Conservation (phyloP, 2,329 filamentous ascomycete species). For the Fusarium pilosicola region DNA sequence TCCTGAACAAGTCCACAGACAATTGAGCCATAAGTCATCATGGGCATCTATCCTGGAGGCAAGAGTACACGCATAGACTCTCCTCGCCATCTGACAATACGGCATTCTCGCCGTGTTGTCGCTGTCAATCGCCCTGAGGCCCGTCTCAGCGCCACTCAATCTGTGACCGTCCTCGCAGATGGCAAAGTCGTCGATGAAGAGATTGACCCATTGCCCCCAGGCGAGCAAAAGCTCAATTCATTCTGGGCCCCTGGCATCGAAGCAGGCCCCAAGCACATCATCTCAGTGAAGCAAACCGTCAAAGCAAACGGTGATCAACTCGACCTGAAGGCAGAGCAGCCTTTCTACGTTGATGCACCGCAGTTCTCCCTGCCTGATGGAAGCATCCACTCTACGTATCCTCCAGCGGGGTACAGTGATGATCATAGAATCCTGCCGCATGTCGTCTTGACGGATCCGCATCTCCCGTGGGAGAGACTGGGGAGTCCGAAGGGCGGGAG, state of each 20-base stretch:
- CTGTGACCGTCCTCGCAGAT: background rate
- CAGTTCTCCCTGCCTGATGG: constrained; percentile 49
- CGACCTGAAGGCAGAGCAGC: constrained; percentile 12
- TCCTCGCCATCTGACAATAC: constrained; percentile 18
- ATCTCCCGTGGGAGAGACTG: constrained; percentile 55
- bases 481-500: constrained; percentile 28
- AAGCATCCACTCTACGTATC: constrained; percentile 52
- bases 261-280: constrained; percentile 20
- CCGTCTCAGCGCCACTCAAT: background rate
- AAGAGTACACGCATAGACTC: constrained; percentile 22
- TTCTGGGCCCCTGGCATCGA: constrained; percentile 32
- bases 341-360: constrained; percentile 52
- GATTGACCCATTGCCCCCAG: constrained; percentile 1
- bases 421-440: constrained; percentile 52
- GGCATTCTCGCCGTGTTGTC: background rate
- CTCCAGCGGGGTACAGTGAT: constrained; percentile 52
- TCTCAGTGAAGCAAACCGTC: constrained; percentile 10
- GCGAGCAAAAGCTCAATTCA: constrained; percentile 31
- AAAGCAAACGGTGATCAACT: background rate
- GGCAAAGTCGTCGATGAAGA: background rate
- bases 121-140: background rate
- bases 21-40: background rate
- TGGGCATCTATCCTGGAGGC: constrained; percentile 28
- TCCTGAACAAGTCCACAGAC: accelerated
- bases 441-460: constrained; percentile 55